Percentiles rank a stretch among this genome's conserved stretches.
Evolutionary conservation across 495 filamentous ascomycete genomes (phyloP).

Genomic region (Aspergillus kassunensis): DNA sequence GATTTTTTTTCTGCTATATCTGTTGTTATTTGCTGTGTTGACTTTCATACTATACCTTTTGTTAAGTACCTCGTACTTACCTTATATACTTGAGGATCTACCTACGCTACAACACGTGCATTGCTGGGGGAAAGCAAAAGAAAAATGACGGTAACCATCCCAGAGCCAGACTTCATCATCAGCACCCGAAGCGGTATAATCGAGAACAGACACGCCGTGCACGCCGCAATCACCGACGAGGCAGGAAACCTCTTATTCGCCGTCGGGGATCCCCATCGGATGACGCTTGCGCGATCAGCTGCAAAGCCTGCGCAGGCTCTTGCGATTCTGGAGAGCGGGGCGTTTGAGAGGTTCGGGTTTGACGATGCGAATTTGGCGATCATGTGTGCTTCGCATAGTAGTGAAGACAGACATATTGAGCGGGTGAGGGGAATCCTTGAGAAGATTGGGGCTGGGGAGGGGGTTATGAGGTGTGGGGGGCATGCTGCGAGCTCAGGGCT

Average conservation of each 20-base stretch:
- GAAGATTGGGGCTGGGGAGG: constrained; percentile 21
- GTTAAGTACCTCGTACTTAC: too few species aligned
- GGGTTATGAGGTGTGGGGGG: constrained; percentile 34
- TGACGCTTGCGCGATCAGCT: constrained; percentile 37
- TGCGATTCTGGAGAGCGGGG: constrained; percentile 31
- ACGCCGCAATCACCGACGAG: constrained; percentile 33
- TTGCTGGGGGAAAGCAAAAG: too few species aligned
- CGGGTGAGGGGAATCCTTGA: constrained; percentile 32
- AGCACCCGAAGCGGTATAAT: constrained; percentile 27
- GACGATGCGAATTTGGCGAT: constrained; percentile 37
- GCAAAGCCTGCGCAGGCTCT: constrained; percentile 41
- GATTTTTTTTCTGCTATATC: too few species aligned
- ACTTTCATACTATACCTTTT: too few species aligned
- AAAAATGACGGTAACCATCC: not conserved
- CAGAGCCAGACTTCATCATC: constrained; percentile 18
- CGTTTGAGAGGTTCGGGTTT: constrained; percentile 26
- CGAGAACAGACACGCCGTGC: constrained; percentile 36
- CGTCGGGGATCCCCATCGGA: constrained; percentile 33
- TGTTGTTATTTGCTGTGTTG: too few species aligned
- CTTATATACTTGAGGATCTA: too few species aligned
- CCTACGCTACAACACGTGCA: too few species aligned
- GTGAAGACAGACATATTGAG: constrained; percentile 34
- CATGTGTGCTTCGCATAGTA: constrained; percentile 45
- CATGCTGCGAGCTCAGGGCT: constrained; percentile 28
- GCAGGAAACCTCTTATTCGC: constrained; percentile 28